phyloP scores from a whole-genome alignment of 306 rosid genomes.

The Rosa rugosa region DNA sequence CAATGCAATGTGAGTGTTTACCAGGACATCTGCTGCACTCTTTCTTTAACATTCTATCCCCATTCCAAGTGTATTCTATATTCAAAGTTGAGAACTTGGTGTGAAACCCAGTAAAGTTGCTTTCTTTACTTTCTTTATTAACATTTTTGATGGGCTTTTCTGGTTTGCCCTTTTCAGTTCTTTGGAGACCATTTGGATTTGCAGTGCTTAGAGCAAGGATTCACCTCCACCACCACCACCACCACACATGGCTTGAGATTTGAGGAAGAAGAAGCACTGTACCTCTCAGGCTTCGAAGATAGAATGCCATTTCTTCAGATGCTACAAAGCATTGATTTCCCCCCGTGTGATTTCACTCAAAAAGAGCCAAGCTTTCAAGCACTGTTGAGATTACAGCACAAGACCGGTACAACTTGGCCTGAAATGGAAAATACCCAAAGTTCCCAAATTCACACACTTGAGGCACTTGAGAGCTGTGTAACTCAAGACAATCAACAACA shows the following conservation, averaged over 20 bases:
- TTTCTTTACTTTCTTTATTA: neutral
- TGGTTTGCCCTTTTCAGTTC: slow-evolving; percentile 40
- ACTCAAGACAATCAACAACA: slow-evolving; percentile 49
- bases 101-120: slow-evolving; percentile 24
- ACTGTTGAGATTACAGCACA: slow-evolving; percentile 60
- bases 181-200: slow-evolving; percentile 57
- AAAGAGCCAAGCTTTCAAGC: slow-evolving; percentile 78
- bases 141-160: neutral
- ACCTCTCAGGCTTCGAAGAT: slow-evolving; percentile 47
- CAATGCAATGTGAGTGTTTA: slow-evolving; percentile 42
- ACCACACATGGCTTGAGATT: slow-evolving; percentile 32
- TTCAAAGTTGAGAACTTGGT: slow-evolving; percentile 22
- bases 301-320: slow-evolving; percentile 83
- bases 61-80: slow-evolving; percentile 28
- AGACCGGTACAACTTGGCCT: slow-evolving; percentile 24
- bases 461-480: slow-evolving; percentile 61
- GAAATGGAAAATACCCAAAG: slow-evolving; percentile 39
- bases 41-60: slow-evolving; percentile 37
- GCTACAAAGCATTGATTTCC: slow-evolving; percentile 72
- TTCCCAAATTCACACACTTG: slow-evolving; percentile 40
- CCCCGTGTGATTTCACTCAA: slow-evolving; percentile 47
- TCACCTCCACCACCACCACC: slow-evolving; percentile 15
- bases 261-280: slow-evolving; percentile 42
- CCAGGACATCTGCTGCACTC: slow-evolving; percentile 24
- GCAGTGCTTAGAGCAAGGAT: slow-evolving; percentile 51